Base-by-base conservation (phyloP, 2,329 filamentous ascomycete genomes). In the Colletotrichum endophyticum region DNA sequence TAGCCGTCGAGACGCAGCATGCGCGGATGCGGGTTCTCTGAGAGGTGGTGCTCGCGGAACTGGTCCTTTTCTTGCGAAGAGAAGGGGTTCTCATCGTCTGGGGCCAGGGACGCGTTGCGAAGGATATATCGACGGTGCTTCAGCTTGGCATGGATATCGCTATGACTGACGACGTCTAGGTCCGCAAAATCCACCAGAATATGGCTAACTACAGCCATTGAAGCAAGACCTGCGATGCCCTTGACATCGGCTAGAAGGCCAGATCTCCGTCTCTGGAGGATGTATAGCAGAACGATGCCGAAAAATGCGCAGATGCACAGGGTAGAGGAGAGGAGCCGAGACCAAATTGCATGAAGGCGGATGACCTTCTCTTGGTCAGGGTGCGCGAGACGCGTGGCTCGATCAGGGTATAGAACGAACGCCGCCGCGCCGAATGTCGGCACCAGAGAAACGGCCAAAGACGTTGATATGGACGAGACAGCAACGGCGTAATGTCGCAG, bases 131-230 rank as follows among this genome's bases (percentile, higher is more conserved):
- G 91, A 76, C 91, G 90, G 32, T 91, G 84, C 77, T 92, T 92
- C n/a, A 95, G 87, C 79, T 89, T 90, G 66, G 91, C 87, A 81
- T 95, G 94, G 57, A 95, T 95, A 69, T 92, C 90, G 66, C 91
- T 86, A 70, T 93, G 91, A 6, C 89, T 91, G 9, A 91, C 93
- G 2, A 91, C 91, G 81, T 95, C 94, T 84, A 94, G 91, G 73
- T 92, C 92, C 78, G 92, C 92, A 81, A 95, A 95, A 81, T 95
- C 94, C 84, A 92, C 92, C 78, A 95, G 85, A 81, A 95, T 94
- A 79, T 95, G 94, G 78, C 90, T 92, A 77, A 91, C 91, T 4
- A 94, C 94, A 12, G 94, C 94, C 93, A 95, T 95, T 72, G 93
- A 92, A 8, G 94, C 94, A 49, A 95, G 88, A 3, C 94, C 94